These are phyloP conservation scores for Eutrema salsugineum DNA, from an alignment of 441 rosid genomes.

Conservation along the genomic window DNA sequence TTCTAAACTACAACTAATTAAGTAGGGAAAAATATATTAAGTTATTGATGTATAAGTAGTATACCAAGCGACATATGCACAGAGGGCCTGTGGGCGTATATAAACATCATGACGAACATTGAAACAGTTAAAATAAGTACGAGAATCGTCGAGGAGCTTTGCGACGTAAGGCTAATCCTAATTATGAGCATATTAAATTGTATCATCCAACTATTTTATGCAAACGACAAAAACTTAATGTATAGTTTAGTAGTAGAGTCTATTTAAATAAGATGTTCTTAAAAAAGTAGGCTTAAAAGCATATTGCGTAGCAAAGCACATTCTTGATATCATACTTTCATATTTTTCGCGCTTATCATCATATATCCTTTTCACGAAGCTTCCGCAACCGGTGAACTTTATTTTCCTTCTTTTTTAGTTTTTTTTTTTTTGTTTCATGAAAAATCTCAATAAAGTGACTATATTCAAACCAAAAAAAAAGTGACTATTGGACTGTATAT, in stretches of 20 bases:
- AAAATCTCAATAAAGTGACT: neutral
- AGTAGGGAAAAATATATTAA: neutral
- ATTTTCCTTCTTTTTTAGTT: neutral
- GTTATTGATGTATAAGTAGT: neutral
- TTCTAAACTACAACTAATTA: neutral
- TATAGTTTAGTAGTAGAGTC: neutral
- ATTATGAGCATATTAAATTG: constrained; percentile 7
- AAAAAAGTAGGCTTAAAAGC: constrained; percentile 27
- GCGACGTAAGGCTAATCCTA: constrained; percentile 23
- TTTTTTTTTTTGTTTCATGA: neutral
- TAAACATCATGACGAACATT: neutral
- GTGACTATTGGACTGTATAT: no score
- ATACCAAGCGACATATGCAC: neutral
- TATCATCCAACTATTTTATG: neutral
- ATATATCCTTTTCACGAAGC: constrained; percentile 16
- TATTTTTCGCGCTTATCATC: neutral
- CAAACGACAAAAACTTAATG: constrained; percentile 17
- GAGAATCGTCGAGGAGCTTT: constrained; percentile 27
- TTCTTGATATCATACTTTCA: neutral
- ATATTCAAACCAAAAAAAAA: no score
- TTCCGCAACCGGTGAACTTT: constrained; percentile 11
- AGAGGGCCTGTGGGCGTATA: neutral
- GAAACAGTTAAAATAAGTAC: neutral
- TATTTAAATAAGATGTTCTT: constrained; percentile 4
- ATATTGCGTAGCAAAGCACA: constrained; percentile 19